These are phyloP conservation scores for Apiotrichum veenhuisii DNA, from an alignment of 1,284 basidiomycete species.

Conservation along the genomic window DNA sequence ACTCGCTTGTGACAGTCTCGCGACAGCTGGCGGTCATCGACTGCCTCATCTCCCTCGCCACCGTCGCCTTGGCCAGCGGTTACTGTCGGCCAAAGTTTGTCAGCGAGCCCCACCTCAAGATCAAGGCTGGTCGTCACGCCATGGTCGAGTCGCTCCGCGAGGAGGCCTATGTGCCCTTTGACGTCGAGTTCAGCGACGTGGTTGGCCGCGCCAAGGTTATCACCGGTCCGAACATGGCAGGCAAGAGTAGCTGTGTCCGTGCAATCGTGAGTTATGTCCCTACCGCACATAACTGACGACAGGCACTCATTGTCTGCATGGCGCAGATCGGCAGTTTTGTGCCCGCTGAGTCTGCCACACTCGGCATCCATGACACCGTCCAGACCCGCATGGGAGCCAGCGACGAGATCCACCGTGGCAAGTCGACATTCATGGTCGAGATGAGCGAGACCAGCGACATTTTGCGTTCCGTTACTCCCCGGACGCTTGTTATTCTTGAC, in stretches of 20 bases:
- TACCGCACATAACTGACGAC: constrained; percentile 1
- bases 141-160: constrained; percentile 72
- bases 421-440: constrained; percentile 95
- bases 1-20: constrained; percentile 67
- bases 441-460: constrained; percentile 92
- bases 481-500: constrained; percentile 80
- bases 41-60: constrained; percentile 44
- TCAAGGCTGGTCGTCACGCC: constrained; percentile 59
- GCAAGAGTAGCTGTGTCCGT: constrained; percentile 47
- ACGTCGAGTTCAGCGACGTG: constrained; percentile 44
- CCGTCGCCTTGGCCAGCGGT: constrained; percentile 39
- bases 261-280: constrained; percentile 29
- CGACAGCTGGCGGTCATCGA: constrained; percentile 66
- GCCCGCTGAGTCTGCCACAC: constrained; percentile 64
- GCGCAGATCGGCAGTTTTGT: constrained; percentile 58
- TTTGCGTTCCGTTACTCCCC: constrained; percentile 64
- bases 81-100: constrained; percentile 67
- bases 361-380: constrained; percentile 78
- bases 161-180: constrained; percentile 71
- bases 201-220: constrained; percentile 67
- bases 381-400: constrained; percentile 66
- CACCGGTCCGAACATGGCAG: constrained; percentile 56
- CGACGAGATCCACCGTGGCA: constrained; percentile 76
- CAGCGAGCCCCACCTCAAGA: constrained; percentile 56
- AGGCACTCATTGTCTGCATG: constrained; percentile 46